These are phyloP conservation scores for Boletus smithii DNA, from an alignment of 1,284 basidiomycete genomes.

Conservation along the genomic window DNA sequence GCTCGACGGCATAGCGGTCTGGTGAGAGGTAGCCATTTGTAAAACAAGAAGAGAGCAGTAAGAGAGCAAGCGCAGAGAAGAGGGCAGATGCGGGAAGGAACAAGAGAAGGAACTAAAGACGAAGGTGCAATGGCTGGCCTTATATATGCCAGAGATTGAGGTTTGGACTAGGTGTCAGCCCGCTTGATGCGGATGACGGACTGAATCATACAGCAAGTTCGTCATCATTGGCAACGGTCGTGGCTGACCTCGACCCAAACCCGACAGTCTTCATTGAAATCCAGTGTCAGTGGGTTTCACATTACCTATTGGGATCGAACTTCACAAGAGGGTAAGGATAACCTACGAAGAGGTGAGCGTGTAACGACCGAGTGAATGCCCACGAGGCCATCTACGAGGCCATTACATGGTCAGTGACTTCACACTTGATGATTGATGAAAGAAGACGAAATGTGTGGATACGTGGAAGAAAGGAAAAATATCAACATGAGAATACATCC, in stretches of 20 bases:
- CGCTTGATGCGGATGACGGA: neutral
- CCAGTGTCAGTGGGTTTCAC: neutral
- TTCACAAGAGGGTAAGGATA: neutral
- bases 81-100: neutral
- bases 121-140: neutral
- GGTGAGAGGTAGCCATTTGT: constrained; percentile 10
- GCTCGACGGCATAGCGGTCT: neutral
- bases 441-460: constrained; percentile 9
- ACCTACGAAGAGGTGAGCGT: neutral
- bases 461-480: neutral
- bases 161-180: constrained; percentile 6
- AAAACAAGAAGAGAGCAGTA: constrained; percentile 1
- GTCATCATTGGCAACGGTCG: too few relatives aligned
- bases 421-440: constrained; percentile 1
- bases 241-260: neutral
- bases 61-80: neutral
- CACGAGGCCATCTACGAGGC: neutral
- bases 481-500: constrained; percentile 17
- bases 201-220: neutral
- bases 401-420: constrained; percentile 5
- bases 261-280: neutral
- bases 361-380: neutral
- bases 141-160: constrained; percentile 11
- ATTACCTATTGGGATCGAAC: constrained; percentile 1
- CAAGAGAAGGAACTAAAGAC: constrained; percentile 4